Conservation (phyloP, 1,139 yeast genomes). For the Petasospora rhodanensis region DNA sequence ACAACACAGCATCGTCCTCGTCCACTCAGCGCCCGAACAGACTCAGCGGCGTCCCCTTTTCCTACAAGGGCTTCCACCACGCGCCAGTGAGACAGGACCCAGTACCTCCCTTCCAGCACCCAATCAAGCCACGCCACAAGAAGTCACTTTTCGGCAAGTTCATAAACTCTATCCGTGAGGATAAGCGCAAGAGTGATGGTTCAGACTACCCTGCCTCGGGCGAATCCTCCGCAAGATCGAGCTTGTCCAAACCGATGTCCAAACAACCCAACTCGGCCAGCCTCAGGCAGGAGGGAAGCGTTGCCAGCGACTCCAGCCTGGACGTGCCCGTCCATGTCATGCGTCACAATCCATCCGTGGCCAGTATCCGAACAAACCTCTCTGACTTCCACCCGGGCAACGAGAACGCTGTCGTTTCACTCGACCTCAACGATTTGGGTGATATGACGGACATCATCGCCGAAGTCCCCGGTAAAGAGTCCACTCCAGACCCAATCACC, state of each 20-base stretch:
- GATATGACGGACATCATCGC: slow-evolving; percentile 52
- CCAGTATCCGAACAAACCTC: slow-evolving; percentile 3
- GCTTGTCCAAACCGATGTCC: slow-evolving; percentile 5
- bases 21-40: too few relatives aligned
- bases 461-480: slow-evolving; percentile 10
- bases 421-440: slow-evolving; percentile 36
- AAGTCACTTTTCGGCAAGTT: slow-evolving; percentile 45
- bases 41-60: slow-evolving; percentile 17
- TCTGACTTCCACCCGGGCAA: slow-evolving; percentile 4
- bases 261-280: slow-evolving; percentile 10
- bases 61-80: slow-evolving; percentile 49
- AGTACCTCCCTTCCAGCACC: slow-evolving; percentile 47
- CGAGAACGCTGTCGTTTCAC: slow-evolving; percentile 21
- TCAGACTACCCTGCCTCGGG: slow-evolving; percentile 2
- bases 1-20: background rate
- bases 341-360: slow-evolving; percentile 25
- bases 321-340: slow-evolving; percentile 3
- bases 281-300: slow-evolving; percentile 8
- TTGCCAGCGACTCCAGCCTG: slow-evolving; percentile 2
- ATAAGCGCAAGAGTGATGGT: slow-evolving; percentile 10
- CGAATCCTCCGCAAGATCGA: slow-evolving; percentile 4
- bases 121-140: slow-evolving; percentile 40
- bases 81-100: slow-evolving; percentile 33
- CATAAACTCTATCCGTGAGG: slow-evolving; percentile 38
- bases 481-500: slow-evolving; percentile 9